Conservation (phyloP, 2,329 filamentous ascomycete genomes). For the Penicillium sp. region DNA sequence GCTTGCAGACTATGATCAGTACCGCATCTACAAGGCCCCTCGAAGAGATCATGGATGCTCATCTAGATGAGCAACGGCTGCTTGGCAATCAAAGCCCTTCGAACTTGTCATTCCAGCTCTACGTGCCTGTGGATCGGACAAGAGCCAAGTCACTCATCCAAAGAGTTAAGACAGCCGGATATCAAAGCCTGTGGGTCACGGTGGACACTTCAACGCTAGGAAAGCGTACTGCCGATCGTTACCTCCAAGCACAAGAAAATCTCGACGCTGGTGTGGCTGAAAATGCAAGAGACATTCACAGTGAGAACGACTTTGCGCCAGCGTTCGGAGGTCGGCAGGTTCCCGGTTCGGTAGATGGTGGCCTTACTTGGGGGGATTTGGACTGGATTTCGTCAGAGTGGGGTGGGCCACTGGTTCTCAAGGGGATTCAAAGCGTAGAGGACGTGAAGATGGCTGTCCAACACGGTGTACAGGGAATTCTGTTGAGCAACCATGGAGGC, state of each 20-base stretch:
- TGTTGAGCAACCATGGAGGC: constrained; percentile 56
- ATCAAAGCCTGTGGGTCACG: constrained; percentile 18
- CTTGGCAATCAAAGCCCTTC: constrained; percentile 14
- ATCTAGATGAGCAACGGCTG: constrained; percentile 10
- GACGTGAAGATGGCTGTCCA: constrained; percentile 19
- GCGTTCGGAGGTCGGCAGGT: constrained; percentile 18
- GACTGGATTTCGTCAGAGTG: constrained; percentile 5
- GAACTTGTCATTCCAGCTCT: constrained; percentile 16
- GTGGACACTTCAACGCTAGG: constrained; percentile 18
- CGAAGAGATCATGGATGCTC: constrained; percentile 19
- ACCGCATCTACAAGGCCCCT: constrained; percentile 16
- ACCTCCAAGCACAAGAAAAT: constrained; percentile 16
- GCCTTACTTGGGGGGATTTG: constrained; percentile 10
- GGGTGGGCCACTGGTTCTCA: constrained; percentile 12
- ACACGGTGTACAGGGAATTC: constrained; percentile 42
- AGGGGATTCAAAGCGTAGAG: constrained; percentile 18
- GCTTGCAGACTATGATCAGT: constrained; percentile 16
- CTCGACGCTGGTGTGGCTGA: constrained; percentile 7
- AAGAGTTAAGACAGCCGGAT: constrained; percentile 16
- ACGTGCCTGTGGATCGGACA: constrained; percentile 13
- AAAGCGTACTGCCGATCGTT: constrained; percentile 18
- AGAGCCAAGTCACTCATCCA: constrained; percentile 13
- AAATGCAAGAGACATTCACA: background rate
- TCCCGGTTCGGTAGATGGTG: constrained; percentile 15
- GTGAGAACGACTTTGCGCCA: constrained; percentile 14